Evolutionary conservation across 148 eudicot species (phyloP).

Genomic region (Talinum fruticosum): DNA sequence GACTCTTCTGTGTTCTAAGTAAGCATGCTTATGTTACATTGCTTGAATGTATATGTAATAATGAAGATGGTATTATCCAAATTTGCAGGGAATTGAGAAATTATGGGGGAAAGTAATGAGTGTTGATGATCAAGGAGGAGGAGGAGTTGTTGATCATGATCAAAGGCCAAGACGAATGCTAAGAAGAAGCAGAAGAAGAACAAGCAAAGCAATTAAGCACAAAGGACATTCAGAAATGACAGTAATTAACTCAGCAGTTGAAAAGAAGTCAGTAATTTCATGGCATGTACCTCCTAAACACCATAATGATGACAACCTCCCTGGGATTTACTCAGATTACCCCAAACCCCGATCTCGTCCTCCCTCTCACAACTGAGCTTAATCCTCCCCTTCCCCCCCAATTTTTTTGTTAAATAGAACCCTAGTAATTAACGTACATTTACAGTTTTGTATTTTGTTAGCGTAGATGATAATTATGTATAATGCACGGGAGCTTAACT

Average conservation of each 20-base stretch:
- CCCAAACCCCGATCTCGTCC: neutral
- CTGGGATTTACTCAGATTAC: constrained; percentile 12
- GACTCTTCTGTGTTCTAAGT: neutral
- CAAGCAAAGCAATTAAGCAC: neutral
- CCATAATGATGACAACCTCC: neutral
- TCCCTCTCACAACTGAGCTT: neutral
- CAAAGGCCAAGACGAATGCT: neutral
- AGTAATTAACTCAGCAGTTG: neutral
- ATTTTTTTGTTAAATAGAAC: neutral
- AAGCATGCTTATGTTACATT: too few species aligned
- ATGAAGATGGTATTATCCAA: neutral
- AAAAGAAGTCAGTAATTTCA: constrained; percentile 8
- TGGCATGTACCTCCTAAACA: constrained; percentile 13
- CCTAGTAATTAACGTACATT: neutral
- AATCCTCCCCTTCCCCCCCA: neutral
- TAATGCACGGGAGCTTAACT: neutral
- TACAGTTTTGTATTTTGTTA: neutral
- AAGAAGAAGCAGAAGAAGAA: neutral
- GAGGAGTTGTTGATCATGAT: neutral
- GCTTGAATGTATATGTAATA: too few species aligned
- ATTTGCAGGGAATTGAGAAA: constrained; percentile 14
- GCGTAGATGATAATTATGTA: neutral
- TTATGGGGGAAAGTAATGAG: neutral
- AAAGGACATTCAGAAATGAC: neutral
- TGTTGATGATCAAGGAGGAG: neutral